Conservation (phyloP, 306 rosid species). For the Begonia masoniana region DNA sequence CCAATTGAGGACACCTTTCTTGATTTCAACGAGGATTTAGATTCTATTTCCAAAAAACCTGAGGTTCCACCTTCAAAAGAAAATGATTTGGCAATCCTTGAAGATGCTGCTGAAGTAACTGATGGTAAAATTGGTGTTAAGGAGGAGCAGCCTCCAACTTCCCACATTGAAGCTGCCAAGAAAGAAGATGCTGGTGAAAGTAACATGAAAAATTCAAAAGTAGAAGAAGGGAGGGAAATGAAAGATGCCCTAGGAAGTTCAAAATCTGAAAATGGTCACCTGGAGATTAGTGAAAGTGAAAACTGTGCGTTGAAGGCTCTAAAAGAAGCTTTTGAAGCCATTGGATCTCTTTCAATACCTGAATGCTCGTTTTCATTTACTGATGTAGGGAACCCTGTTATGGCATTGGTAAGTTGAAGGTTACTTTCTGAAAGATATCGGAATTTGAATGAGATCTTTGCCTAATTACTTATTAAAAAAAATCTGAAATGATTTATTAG, state of each 20-base stretch:
- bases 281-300: slow-evolving; percentile 35
- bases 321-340: slow-evolving; percentile 74
- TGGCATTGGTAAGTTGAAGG: slow-evolving; percentile 76
- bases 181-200: slow-evolving; percentile 34
- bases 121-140: slow-evolving; percentile 26
- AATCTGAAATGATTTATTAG: not conserved
- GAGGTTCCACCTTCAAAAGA: slow-evolving; percentile 32
- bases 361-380: slow-evolving; percentile 64
- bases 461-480: not conserved
- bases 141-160: slow-evolving; percentile 25
- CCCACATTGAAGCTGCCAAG: slow-evolving; percentile 28
- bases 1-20: slow-evolving; percentile 79
- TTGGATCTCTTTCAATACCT: slow-evolving; percentile 49
- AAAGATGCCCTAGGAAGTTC: slow-evolving; percentile 32
- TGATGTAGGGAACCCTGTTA: slow-evolving; percentile 81
- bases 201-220: slow-evolving; percentile 28
- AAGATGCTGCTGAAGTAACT: slow-evolving; percentile 33
- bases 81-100: slow-evolving; percentile 28
- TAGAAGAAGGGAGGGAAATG: slow-evolving; percentile 29
- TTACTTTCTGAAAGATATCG: not conserved
- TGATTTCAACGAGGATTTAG: slow-evolving; percentile 35
- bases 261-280: slow-evolving; percentile 30
- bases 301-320: slow-evolving; percentile 57
- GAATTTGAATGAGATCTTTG: not conserved
- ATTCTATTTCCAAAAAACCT: slow-evolving; percentile 38